Evolutionary conservation across 2,329 filamentous ascomycete genomes (phyloP).

Genomic region (Colletotrichum sp.): DNA sequence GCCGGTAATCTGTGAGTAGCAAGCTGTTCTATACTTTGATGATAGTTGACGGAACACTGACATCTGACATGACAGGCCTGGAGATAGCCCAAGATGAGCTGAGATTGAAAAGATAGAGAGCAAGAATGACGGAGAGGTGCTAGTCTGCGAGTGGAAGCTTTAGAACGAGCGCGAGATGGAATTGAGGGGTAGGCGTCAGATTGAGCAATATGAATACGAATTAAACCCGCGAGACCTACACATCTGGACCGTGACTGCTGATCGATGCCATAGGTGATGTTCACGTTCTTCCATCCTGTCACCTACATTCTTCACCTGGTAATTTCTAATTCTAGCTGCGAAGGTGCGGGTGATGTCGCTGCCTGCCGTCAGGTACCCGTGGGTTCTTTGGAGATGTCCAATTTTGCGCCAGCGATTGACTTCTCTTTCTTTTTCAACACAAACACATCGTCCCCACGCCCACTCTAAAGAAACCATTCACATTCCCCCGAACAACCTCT

Average conservation of each 20-base stretch:
- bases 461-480: neutral
- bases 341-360: neutral
- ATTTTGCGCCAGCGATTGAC: neutral
- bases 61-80: neutral
- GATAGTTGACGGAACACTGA: neutral
- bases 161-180: neutral
- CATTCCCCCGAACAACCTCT: neutral
- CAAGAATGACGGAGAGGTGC: neutral
- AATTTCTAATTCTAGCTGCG: neutral
- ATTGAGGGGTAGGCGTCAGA: neutral
- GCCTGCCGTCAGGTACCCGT: neutral
- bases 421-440: neutral
- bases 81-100: neutral
- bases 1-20: neutral
- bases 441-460: neutral
- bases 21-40: neutral
- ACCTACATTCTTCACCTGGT: too few relatives aligned
- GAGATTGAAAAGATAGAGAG: neutral
- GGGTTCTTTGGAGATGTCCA: neutral
- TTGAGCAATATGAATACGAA: neutral
- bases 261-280: neutral
- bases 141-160: neutral
- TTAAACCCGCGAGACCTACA: neutral
- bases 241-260: neutral
- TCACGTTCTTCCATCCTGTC: neutral